A percentile compares a stretch with the other conserved stretches of the same genome.
Conservation (phyloP, 257 asterid species). For the Primulina huaijiensis region DNA sequence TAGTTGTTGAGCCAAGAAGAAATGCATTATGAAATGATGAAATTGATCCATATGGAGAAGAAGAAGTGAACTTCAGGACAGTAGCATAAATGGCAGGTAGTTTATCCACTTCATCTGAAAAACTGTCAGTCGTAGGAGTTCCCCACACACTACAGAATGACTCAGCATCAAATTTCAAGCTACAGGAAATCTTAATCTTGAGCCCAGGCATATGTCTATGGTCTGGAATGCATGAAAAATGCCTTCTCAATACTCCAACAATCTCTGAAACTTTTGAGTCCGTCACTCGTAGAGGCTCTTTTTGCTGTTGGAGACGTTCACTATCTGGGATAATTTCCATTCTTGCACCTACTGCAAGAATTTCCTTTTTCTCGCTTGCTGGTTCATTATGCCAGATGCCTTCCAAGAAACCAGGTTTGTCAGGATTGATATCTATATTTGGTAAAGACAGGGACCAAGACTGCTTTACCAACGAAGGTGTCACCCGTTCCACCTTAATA, state of each 20-base stretch:
- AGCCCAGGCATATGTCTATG: constrained; percentile 72
- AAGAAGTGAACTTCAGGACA: constrained; percentile 67
- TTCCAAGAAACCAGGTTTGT: constrained; percentile 48
- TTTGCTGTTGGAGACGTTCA: constrained; percentile 40
- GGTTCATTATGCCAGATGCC: constrained; percentile 53
- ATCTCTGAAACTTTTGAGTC: constrained; percentile 80
- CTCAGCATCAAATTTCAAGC: constrained; percentile 69
- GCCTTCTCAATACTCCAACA: constrained; percentile 60
- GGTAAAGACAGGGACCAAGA: constrained; percentile 88
- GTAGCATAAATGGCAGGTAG: constrained; percentile 85
- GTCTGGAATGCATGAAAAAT: constrained; percentile 78
- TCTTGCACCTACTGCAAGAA: constrained; percentile 38
- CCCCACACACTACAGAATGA: constrained; percentile 43
- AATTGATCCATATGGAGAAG: constrained; percentile 77
- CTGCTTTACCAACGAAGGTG: constrained; percentile 71
- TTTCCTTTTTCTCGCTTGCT: constrained; percentile 42
- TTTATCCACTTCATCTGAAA: constrained; percentile 45
- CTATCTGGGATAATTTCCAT: constrained; percentile 35
- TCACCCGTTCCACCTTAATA: constrained; percentile 62
- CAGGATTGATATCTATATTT: constrained; percentile 39
- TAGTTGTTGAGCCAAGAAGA: constrained; percentile 61
- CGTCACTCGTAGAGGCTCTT: constrained; percentile 79
- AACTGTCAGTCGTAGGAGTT: constrained; percentile 29
- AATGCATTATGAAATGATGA: constrained; percentile 69
- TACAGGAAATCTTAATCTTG: constrained; percentile 68